A percentile compares a stretch with the other conserved stretches of the same genome.
These are phyloP conservation scores for Phytophthora capsici DNA, from an alignment of 352 stramenopile species.

Conservation along the genomic window DNA sequence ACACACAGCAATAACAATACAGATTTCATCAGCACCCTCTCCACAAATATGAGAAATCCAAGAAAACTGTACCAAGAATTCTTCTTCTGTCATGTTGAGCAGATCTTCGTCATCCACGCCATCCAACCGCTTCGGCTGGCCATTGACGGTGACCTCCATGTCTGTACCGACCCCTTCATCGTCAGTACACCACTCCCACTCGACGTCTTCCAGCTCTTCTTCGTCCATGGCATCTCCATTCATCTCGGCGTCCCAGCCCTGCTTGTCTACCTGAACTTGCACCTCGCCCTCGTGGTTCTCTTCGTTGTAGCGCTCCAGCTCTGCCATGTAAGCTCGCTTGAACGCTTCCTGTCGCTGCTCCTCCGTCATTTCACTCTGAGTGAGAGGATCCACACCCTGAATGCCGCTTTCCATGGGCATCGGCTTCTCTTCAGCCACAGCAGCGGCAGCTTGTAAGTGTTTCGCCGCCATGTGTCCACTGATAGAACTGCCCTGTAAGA, in stretches of 20 bases:
- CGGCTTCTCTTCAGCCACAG: constrained; percentile 43
- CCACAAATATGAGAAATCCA: neutral
- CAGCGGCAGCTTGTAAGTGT: constrained; percentile 56
- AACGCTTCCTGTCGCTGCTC: constrained; percentile 86
- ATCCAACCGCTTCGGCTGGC: constrained; percentile 63
- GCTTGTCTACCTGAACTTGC: constrained; percentile 80
- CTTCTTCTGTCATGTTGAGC: constrained; percentile 82
- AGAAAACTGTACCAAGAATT: constrained; percentile 73
- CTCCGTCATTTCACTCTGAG: constrained; percentile 78
- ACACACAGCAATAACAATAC: constrained; percentile 5
- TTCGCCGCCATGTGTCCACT: constrained; percentile 89
- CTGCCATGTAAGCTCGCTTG: constrained; percentile 80
- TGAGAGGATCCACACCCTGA: constrained; percentile 62
- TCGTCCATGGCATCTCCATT: constrained; percentile 75
- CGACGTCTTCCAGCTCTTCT: constrained; percentile 78
- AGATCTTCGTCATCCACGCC: constrained; percentile 83
- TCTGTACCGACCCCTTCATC: constrained; percentile 56
- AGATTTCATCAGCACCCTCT: neutral
- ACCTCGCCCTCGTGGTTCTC: constrained; percentile 82
- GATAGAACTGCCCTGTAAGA: constrained; percentile 85
- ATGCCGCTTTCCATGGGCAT: constrained; percentile 41
- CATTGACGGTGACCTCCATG: constrained; percentile 74
- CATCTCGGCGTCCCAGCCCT: constrained; percentile 88
- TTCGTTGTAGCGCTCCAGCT: constrained; percentile 88
- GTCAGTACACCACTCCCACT: constrained; percentile 87